phyloP scores from a whole-genome alignment of 371 early-diverging fungal species.

The Apophysomyces sp. region DNA sequence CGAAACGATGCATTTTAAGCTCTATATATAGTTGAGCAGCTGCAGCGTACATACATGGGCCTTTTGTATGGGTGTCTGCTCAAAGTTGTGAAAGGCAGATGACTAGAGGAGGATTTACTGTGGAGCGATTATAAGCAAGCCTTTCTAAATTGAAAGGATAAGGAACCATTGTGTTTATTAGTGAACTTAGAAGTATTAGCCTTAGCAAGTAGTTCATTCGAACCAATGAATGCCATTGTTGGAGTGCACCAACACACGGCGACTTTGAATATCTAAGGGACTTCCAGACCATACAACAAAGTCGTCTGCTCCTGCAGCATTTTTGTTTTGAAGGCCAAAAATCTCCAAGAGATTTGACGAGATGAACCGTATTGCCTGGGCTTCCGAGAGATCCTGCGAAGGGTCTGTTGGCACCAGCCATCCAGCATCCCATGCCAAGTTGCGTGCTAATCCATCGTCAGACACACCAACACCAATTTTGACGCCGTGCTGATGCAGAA shows the following conservation, averaged over 20 bases:
- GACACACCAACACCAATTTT: conserved; percentile 59
- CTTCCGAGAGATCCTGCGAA: conserved; percentile 35
- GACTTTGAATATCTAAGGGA: conserved; percentile 56
- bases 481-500: conserved; percentile 64
- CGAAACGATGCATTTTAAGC: too few relatives aligned
- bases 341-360: conserved; percentile 70
- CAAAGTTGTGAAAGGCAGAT: too few relatives aligned
- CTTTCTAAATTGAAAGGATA: too few relatives aligned
- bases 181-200: too few relatives aligned
- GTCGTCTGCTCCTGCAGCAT: conserved; percentile 11
- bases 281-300: conserved; percentile 54
- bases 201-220: background rate
- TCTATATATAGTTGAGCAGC: too few relatives aligned
- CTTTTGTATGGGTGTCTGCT: too few relatives aligned
- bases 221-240: background rate
- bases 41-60: too few relatives aligned
- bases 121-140: too few relatives aligned
- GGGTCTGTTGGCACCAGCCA: conserved; percentile 58
- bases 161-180: too few relatives aligned
- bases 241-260: conserved; percentile 37
- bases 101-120: too few relatives aligned
- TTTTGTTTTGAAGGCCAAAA: conserved; percentile 34
- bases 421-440: conserved; percentile 80
- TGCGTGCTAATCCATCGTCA: conserved; percentile 61
- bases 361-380: conserved; percentile 70